These are phyloP conservation scores for Starmerella floris DNA, from an alignment of 805 yeast species.

Conservation along the genomic window DNA sequence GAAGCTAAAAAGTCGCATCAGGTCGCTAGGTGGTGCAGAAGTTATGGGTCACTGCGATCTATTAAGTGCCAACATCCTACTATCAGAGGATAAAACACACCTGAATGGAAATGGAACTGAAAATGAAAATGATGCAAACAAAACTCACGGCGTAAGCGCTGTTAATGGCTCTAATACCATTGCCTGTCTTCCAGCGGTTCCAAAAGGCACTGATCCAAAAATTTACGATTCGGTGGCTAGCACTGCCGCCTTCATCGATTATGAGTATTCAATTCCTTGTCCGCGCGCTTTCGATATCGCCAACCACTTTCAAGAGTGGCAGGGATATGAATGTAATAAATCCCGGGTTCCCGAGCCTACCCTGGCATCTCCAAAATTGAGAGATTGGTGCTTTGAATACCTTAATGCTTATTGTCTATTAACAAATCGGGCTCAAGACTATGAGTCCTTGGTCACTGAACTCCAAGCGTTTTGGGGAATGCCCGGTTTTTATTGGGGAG, in stretches of 20 bases:
- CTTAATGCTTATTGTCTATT: conserved; percentile 27
- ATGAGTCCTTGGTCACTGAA: conserved; percentile 41
- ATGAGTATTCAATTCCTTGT: conserved; percentile 59
- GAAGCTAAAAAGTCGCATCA: conserved; percentile 39
- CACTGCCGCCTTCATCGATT: conserved; percentile 46
- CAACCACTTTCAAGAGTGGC: conserved; percentile 69
- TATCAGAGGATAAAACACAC: conserved; percentile 39
- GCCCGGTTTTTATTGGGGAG: conserved; percentile 78
- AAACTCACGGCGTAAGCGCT: not conserved
- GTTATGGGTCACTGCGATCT: conserved; percentile 64
- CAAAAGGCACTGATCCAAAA: conserved; percentile 1
- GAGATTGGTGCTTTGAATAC: conserved; percentile 48
- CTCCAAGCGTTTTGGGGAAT: conserved; percentile 52
- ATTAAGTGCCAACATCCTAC: conserved; percentile 57
- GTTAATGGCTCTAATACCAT: not conserved
- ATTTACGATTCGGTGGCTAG: not conserved
- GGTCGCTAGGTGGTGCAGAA: conserved; percentile 33
- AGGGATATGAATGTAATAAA: conserved; percentile 61
- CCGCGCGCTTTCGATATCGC: conserved; percentile 66
- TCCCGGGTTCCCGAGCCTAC: conserved; percentile 44
- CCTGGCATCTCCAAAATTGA: conserved; percentile 32
- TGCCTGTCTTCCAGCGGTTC: conserved; percentile 7
- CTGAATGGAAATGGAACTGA: not conserved
- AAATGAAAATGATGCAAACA: not conserved
- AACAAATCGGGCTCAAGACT: conserved; percentile 22